Percentiles rank a stretch among this genome's conserved stretches.
Conservation (phyloP, 179 eudicot species). For the Beta lomatogona region DNA sequence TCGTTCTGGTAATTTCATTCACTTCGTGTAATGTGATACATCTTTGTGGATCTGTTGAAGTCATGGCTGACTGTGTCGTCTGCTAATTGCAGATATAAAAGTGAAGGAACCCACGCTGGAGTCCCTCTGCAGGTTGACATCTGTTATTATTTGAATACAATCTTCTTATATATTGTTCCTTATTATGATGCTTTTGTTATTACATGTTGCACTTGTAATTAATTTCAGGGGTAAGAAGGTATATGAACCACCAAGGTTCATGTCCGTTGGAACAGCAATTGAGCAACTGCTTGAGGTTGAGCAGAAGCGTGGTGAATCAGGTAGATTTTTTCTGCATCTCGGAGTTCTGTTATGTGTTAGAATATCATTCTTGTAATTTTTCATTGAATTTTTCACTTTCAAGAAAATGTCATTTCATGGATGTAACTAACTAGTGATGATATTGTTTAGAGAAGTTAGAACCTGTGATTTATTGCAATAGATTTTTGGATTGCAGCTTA, state of each 20-base stretch:
- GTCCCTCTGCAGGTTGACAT: conserved; percentile 76
- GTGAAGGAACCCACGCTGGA: conserved; percentile 92
- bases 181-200: not conserved
- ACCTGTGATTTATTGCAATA: not conserved
- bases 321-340: conserved; percentile 33
- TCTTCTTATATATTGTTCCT: not conserved
- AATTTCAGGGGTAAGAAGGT: conserved; percentile 76
- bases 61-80: not conserved
- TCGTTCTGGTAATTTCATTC: too few species aligned
- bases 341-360: not conserved
- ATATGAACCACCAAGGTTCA: conserved; percentile 89
- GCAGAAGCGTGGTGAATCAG: conserved; percentile 58
- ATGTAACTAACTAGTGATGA: not conserved
- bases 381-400: not conserved
- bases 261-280: conserved; percentile 74
- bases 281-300: conserved; percentile 94
- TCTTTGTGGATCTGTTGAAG: not conserved
- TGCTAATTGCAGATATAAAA: conserved; percentile 66
- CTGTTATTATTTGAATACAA: conserved; percentile 10
- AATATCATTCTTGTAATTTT: not conserved
- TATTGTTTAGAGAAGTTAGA: too few species aligned
- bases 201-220: not conserved
- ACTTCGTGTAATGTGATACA: too few species aligned
- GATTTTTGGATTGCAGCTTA: conserved; percentile 51
- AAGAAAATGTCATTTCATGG: not conserved